A percentile compares a stretch with the other conserved stretches of the same genome.
phyloP scores from a whole-genome alignment of 305 asterid genomes.

The Fraxinus platypoda region DNA sequence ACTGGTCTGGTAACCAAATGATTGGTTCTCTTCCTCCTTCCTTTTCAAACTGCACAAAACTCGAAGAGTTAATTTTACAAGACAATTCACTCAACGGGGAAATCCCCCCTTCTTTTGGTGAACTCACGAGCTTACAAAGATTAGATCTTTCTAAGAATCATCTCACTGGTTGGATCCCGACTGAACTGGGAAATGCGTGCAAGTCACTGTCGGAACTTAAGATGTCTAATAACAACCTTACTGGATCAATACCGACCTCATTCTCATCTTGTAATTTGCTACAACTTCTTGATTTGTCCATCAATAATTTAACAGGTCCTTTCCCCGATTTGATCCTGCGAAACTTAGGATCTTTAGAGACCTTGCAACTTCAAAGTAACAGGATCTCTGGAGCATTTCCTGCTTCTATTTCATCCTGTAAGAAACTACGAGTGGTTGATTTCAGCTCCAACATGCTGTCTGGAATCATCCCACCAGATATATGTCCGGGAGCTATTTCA shows the following conservation, averaged over 20 bases:
- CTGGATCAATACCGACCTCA: slow-evolving; percentile 70
- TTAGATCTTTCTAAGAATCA: slow-evolving; percentile 77
- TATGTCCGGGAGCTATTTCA: slow-evolving; percentile 65
- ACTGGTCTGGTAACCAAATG: slow-evolving; percentile 73
- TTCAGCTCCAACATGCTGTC: slow-evolving; percentile 76
- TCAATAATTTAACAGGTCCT: slow-evolving; percentile 68
- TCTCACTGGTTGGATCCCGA: slow-evolving; percentile 77
- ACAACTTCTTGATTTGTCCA: slow-evolving; percentile 63
- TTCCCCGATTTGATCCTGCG: slow-evolving; percentile 69
- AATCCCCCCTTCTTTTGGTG: slow-evolving; percentile 59
- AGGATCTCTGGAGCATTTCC: slow-evolving; percentile 67
- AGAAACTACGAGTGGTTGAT: slow-evolving; percentile 57
- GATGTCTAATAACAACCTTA: slow-evolving; percentile 67
- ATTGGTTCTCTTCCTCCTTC: slow-evolving; percentile 53
- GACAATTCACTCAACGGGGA: slow-evolving; percentile 61
- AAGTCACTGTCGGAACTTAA: slow-evolving; percentile 66
- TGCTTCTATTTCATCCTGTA: slow-evolving; percentile 68
- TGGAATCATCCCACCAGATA: slow-evolving; percentile 63
- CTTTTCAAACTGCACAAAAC: slow-evolving; percentile 63
- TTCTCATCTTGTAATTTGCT: slow-evolving; percentile 65
- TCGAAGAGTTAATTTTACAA: slow-evolving; percentile 49
- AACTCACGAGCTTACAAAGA: slow-evolving; percentile 50
- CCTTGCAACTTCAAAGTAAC: slow-evolving; percentile 55
- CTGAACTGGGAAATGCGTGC: slow-evolving; percentile 59
- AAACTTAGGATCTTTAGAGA: slow-evolving; percentile 59